These are phyloP conservation scores for Blastomyces parvus DNA, from an alignment of 2,329 filamentous ascomycete genomes.

Conservation along the genomic window DNA sequence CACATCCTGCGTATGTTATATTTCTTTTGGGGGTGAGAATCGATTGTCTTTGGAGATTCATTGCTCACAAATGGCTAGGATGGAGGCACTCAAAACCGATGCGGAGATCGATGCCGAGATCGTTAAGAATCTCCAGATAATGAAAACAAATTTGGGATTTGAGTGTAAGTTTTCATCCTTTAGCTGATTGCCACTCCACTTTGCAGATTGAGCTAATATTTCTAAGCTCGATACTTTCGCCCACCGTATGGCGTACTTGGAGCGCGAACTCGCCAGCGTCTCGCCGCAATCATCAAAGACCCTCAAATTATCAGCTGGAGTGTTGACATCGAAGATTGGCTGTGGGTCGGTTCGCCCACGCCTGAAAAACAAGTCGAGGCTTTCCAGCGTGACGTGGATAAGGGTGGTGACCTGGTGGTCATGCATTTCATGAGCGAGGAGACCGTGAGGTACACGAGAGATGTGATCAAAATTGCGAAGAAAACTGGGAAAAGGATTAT, in stretches of 20 bases:
- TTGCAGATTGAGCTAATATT: neutral
- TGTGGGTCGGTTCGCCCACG: slow-evolving; percentile 53
- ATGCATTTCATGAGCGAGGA: slow-evolving; percentile 59
- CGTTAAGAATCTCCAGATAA: slow-evolving; percentile 24
- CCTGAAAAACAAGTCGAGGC: slow-evolving; percentile 58
- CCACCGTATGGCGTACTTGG: slow-evolving; percentile 61
- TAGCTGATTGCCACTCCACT: neutral
- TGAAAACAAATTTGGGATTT: slow-evolving; percentile 26
- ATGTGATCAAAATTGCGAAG: slow-evolving; percentile 58
- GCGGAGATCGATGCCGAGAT: slow-evolving; percentile 33
- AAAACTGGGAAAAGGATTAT: slow-evolving; percentile 54
- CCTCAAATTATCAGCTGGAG: slow-evolving; percentile 58
- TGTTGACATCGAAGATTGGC: slow-evolving; percentile 62
- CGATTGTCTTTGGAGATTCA: neutral
- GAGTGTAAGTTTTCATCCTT: slow-evolving; percentile 22
- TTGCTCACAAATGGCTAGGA: slow-evolving; percentile 19
- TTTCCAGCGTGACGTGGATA: slow-evolving; percentile 53
- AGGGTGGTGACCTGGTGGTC: slow-evolving; percentile 56
- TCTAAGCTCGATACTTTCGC: slow-evolving; percentile 50
- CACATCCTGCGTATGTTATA: slow-evolving; percentile 49
- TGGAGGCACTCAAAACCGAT: slow-evolving; percentile 27
- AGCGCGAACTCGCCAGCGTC: slow-evolving; percentile 54
- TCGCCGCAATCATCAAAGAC: slow-evolving; percentile 44
- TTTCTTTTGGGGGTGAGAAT: neutral
- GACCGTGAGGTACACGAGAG: slow-evolving; percentile 53